These are phyloP conservation scores for Hylodesmum podocarpum DNA, from an alignment of 306 rosid species.

Conservation along the genomic window DNA sequence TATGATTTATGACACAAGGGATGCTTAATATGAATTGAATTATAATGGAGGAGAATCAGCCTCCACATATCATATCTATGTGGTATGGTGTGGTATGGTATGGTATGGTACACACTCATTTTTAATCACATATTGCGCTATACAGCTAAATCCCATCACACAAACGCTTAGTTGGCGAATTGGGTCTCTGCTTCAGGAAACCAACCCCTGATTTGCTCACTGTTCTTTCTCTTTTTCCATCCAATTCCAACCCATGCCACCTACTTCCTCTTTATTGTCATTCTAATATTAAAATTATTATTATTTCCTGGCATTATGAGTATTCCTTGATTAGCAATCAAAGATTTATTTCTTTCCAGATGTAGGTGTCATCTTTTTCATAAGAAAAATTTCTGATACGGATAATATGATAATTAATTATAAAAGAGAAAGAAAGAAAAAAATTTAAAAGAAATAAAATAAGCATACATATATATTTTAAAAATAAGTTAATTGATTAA, in stretches of 20 bases:
- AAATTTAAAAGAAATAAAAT: too few relatives aligned
- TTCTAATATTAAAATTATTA: neutral
- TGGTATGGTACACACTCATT: neutral
- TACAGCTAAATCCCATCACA: slow-evolving; percentile 42
- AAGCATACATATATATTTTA: too few relatives aligned
- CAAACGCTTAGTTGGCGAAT: slow-evolving; percentile 34
- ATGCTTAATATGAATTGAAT: neutral
- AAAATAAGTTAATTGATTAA: too few relatives aligned
- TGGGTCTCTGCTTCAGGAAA: neutral
- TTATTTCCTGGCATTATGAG: neutral
- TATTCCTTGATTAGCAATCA: neutral
- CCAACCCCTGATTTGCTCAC: neutral
- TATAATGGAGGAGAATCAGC: neutral
- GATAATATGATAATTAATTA: too few relatives aligned
- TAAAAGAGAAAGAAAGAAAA: too few relatives aligned
- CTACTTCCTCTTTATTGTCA: neutral
- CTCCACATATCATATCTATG: slow-evolving; percentile 28
- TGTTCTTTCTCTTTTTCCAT: neutral
- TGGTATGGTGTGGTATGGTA: too few relatives aligned
- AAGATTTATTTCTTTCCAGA: neutral
- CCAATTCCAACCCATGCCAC: slow-evolving; percentile 40
- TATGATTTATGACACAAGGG: too few relatives aligned
- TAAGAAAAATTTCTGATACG: too few relatives aligned
- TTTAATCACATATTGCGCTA: slow-evolving; percentile 32
- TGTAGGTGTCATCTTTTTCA: neutral